Conservation (phyloP, 768 basidiomycete genomes). For the Russula sp. region DNA sequence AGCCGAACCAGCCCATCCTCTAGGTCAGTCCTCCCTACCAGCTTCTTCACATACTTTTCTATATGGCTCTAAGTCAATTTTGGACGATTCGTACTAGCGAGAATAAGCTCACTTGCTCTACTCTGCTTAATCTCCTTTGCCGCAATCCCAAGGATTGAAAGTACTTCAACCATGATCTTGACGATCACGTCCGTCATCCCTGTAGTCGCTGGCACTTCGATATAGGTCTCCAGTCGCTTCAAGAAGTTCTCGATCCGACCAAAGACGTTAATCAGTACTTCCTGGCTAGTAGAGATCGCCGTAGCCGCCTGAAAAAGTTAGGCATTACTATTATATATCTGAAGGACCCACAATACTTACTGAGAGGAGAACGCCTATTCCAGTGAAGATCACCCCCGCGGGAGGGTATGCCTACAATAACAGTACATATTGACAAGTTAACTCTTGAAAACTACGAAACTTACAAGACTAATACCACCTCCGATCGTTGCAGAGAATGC, state of each 20-base stretch:
- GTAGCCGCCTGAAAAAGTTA: neutral
- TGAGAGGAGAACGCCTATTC: too few relatives aligned
- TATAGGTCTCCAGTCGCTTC: neutral
- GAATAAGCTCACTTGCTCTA: neutral
- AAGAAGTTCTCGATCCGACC: neutral
- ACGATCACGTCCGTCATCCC: neutral
- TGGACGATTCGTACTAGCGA: neutral
- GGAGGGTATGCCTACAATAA: too few relatives aligned
- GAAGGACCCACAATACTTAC: neutral
- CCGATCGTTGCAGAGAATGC: neutral
- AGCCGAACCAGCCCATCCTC: neutral
- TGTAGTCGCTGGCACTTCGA: neutral
- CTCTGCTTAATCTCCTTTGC: neutral
- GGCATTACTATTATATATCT: too few relatives aligned
- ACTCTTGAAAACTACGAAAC: too few relatives aligned
- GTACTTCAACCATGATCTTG: neutral
- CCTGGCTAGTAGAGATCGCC: neutral
- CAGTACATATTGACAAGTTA: too few relatives aligned
- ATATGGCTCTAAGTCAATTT: neutral
- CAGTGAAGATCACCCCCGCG: too few relatives aligned
- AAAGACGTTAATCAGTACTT: neutral
- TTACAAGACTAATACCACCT: neutral
- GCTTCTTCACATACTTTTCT: neutral
- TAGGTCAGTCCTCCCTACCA: neutral
- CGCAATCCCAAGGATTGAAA: neutral